Evolutionary conservation across 73 alveolate genomes (phyloP).

Genomic region (Tetrahymena borealis): DNA sequence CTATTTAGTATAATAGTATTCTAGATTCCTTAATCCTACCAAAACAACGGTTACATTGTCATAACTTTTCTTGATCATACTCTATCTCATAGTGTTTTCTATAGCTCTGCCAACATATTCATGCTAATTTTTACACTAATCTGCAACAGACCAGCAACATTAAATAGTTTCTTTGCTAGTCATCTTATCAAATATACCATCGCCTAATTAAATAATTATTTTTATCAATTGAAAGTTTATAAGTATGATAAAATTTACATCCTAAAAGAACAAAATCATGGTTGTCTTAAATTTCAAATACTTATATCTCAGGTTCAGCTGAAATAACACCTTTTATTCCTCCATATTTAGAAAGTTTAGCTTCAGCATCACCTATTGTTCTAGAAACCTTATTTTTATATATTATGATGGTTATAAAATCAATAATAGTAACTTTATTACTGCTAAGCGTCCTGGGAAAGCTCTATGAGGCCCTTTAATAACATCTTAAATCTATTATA

Average conservation of each 20-base stretch:
- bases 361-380: conserved; percentile 91
- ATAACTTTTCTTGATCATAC: conserved; percentile 67
- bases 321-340: conserved; percentile 87
- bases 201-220: conserved; percentile 33
- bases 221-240: too few species aligned
- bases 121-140: conserved; percentile 56
- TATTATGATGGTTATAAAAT: too few species aligned
- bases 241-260: conserved; percentile 36
- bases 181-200: conserved; percentile 72
- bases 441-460: conserved; percentile 86
- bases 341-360: conserved; percentile 77
- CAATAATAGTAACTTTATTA: too few species aligned
- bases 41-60: conserved; percentile 68
- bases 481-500: conserved; percentile 19
- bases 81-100: conserved; percentile 81
- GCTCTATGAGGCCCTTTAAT: conserved; percentile 75
- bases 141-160: conserved; percentile 49
- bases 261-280: conserved; percentile 68
- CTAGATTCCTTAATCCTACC: conserved; percentile 46
- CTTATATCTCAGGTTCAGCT: conserved; percentile 74
- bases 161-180: conserved; percentile 59
- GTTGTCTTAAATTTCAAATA: conserved; percentile 68
- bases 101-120: conserved; percentile 85
- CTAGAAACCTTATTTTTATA: conserved; percentile 29
- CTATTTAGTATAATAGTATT: not conserved